These are phyloP conservation scores for Laburnicola sp. DNA, from an alignment of 2,329 filamentous ascomycete species.

Conservation along the genomic window DNA sequence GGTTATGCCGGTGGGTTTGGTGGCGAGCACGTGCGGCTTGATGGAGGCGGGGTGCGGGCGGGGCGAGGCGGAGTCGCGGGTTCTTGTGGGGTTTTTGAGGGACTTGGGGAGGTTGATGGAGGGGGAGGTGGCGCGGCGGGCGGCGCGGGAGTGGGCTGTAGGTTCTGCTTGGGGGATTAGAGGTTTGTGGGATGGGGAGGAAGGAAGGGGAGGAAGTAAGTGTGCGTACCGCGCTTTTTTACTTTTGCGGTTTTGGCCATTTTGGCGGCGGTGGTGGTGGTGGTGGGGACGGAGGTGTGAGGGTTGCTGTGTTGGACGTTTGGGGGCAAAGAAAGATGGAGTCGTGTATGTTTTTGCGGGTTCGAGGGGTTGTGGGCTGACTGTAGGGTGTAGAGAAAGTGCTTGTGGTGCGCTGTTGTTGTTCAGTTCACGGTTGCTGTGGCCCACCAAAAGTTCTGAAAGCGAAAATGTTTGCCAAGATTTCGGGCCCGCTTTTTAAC, in stretches of 20 bases:
- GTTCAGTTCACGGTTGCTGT: neutral
- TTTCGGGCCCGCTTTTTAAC: conserved; percentile 14
- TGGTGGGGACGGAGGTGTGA: conserved; percentile 6
- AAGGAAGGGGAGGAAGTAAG: neutral
- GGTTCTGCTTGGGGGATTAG: conserved; percentile 51
- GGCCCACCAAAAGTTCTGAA: conserved; percentile 15
- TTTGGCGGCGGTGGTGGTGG: conserved; percentile 1
- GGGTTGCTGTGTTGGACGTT: neutral
- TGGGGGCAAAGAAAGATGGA: too few relatives aligned
- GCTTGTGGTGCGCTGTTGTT: neutral
- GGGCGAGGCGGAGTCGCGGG: conserved; percentile 33
- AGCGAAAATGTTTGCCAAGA: conserved; percentile 17
- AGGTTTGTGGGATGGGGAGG: neutral
- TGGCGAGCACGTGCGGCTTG: conserved; percentile 62
- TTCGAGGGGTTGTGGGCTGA: neutral
- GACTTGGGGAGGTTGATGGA: conserved; percentile 67
- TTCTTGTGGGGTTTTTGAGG: conserved; percentile 66
- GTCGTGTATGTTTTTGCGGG: neutral
- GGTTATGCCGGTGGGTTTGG: conserved; percentile 68
- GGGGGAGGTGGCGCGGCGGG: conserved; percentile 71
- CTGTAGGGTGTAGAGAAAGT: neutral
- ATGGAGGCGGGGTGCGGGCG: conserved; percentile 25
- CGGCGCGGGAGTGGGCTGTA: conserved; percentile 73
- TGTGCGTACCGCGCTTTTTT: conserved; percentile 48
- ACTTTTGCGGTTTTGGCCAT: conserved; percentile 54